Conservation (phyloP, 306 rosid genomes). For the Carpinus viminea region DNA sequence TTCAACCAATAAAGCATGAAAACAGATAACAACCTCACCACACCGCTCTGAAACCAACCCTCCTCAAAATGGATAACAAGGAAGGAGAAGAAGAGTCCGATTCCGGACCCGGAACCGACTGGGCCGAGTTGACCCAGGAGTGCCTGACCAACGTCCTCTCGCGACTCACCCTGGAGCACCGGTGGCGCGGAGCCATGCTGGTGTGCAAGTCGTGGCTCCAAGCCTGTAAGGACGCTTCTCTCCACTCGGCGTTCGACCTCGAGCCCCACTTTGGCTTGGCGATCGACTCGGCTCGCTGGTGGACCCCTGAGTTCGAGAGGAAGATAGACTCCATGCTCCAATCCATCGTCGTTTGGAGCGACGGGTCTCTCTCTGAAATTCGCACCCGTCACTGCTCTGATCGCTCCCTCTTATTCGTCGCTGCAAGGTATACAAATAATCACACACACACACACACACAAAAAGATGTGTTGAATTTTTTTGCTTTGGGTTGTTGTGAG, state of each 20-base stretch:
- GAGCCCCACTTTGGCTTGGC: slow-evolving; percentile 48
- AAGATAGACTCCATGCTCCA: slow-evolving; percentile 76
- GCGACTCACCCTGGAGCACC: slow-evolving; percentile 65
- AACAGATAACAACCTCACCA: neutral
- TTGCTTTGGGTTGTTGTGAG: slow-evolving; percentile 7
- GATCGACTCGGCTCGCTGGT: slow-evolving; percentile 57
- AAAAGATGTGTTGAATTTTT: neutral
- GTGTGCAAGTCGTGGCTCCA: slow-evolving; percentile 76
- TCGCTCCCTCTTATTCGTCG: slow-evolving; percentile 53
- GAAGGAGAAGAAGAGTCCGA: slow-evolving; percentile 18
- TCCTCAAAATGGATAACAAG: slow-evolving; percentile 25
- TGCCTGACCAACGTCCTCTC: slow-evolving; percentile 71
- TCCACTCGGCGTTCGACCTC: slow-evolving; percentile 63
- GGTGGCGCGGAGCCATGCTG: slow-evolving; percentile 71
- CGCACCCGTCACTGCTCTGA: slow-evolving; percentile 77
- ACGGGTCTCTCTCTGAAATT: slow-evolving; percentile 49
- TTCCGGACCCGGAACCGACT: slow-evolving; percentile 34
- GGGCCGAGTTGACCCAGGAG: slow-evolving; percentile 80
- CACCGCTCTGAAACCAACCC: neutral
- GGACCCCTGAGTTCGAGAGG: slow-evolving; percentile 64
- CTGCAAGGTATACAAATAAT: slow-evolving; percentile 54
- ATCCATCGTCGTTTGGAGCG: slow-evolving; percentile 59
- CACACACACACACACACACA: neutral
- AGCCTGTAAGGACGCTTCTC: slow-evolving; percentile 65
- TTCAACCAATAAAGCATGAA: neutral